phyloP scores from a whole-genome alignment of 163 green algal genomes.

The Coccomyxa subellipsoidea region DNA sequence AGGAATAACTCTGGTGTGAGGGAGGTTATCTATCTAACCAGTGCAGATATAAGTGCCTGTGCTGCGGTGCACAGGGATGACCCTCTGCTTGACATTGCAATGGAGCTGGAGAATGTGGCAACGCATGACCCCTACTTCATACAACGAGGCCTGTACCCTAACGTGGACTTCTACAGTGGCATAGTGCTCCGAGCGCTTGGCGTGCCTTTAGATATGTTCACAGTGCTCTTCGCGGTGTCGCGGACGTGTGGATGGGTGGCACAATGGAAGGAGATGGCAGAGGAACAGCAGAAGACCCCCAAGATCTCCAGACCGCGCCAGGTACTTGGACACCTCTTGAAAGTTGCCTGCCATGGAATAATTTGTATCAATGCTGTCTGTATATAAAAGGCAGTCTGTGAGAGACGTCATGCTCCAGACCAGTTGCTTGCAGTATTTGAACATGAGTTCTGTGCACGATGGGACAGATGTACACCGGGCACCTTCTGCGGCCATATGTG shows the following conservation, averaged over 20 bases:
- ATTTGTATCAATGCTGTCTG: background rate
- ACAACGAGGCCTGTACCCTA: conserved; percentile 68
- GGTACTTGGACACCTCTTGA: background rate
- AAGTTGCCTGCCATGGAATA: background rate
- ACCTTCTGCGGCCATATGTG: background rate
- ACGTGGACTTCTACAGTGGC: conserved; percentile 79
- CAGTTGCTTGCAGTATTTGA: too few relatives aligned
- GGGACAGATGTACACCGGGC: background rate
- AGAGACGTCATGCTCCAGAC: too few relatives aligned
- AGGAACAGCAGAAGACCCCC: conserved; percentile 27
- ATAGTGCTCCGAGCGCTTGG: conserved; percentile 75
- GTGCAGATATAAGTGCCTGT: background rate
- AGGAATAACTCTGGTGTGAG: too few relatives aligned
- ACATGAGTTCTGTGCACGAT: too few relatives aligned
- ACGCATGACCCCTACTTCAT: conserved; percentile 81
- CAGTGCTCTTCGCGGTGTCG: conserved; percentile 70
- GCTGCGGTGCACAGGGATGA: conserved; percentile 33
- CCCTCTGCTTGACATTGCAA: conserved; percentile 61
- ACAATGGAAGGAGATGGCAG: conserved; percentile 63
- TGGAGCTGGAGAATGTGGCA: conserved; percentile 67
- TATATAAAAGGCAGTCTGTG: too few relatives aligned
- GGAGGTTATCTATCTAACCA: background rate
- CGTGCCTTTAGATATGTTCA: conserved; percentile 71
- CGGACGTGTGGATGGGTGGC: conserved; percentile 60
- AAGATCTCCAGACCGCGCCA: conserved; percentile 43